phyloP scores from a whole-genome alignment of 768 basidiomycete genomes.

The Fistulinella prunicolor region DNA sequence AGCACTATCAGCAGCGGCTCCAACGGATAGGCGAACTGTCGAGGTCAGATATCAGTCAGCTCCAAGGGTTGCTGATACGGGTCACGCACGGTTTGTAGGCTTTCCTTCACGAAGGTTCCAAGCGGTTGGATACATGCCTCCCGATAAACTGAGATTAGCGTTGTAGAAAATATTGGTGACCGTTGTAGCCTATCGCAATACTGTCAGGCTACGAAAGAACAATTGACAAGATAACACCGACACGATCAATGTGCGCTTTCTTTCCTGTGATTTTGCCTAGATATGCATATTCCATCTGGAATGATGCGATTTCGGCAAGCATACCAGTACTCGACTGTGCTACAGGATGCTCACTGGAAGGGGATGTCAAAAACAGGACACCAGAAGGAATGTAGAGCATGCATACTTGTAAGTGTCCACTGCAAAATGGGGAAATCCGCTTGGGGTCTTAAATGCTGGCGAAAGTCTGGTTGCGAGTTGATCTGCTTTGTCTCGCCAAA shows the following conservation, averaged over 20 bases:
- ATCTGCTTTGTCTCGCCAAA: slow-evolving; percentile 68
- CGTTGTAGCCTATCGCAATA: slow-evolving; percentile 39
- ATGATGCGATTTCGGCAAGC: slow-evolving; percentile 75
- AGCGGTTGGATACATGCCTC: slow-evolving; percentile 60
- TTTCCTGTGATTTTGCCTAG: slow-evolving; percentile 77
- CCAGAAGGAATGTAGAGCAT: no score
- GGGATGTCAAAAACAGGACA: no score
- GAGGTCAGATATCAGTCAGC: neutral
- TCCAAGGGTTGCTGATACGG: neutral
- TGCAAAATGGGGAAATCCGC: slow-evolving; percentile 68
- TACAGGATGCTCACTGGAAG: no score
- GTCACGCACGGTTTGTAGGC: slow-evolving; percentile 45
- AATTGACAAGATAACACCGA: slow-evolving; percentile 34
- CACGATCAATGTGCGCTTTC: slow-evolving; percentile 55
- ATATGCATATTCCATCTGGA: slow-evolving; percentile 84
- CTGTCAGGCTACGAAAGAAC: neutral
- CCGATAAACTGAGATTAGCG: slow-evolving; percentile 43
- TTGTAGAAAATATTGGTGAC: slow-evolving; percentile 47
- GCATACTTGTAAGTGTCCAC: slow-evolving; percentile 70
- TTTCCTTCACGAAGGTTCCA: slow-evolving; percentile 51
- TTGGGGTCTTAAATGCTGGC: slow-evolving; percentile 65
- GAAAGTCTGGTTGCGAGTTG: slow-evolving; percentile 72
- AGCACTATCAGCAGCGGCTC: slow-evolving; percentile 63
- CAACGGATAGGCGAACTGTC: slow-evolving; percentile 48
- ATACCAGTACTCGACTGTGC: no score